Evolutionary conservation across 2,329 filamentous ascomycete genomes (phyloP), one percentile per base, ranked within the genome.

Genomic region (Aspergillus sp.): DNA sequence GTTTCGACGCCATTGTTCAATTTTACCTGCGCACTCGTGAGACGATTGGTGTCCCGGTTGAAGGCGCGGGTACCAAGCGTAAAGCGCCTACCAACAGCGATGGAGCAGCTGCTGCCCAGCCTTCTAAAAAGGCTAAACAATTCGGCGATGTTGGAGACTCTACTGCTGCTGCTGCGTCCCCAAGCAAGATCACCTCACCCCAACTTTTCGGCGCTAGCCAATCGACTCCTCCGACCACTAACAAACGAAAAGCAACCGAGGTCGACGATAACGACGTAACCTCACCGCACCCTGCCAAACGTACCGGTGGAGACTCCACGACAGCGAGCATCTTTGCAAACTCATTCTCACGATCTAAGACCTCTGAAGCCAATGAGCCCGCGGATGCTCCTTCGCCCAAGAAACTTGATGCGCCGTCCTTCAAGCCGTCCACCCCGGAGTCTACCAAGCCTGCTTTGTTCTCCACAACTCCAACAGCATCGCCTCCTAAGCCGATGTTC

Each of bases 21-120:
- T 72, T 72, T 52, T 79, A 78, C 58, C 62, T 75, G 51, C 69
- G 69, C 45, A 66, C 73, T 52, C 74, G 76, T 45, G 70, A 73
- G 17, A 68, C 69, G 2, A 68, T 78, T 47, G 74, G 73, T 31
- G 65, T 65, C 15, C 73, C 75, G 4, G 55, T 75, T 49, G 71
- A 66, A 5, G 55, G 43, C 1, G 57, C 59, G 21, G 62, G 61
- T 40, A 40, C 56, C 17, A 71, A 74, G 59, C 69, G 71, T 44
- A 73, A 73, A 61, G 54, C 59, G 17, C 24, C 45, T 9, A 62
- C 62, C 40, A 66, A 65, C 24, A 59, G 62, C 21, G 61, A 60
- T 41, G 55, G 60, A 44, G 15, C 52, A 40, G 58, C 56, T 7
- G 57, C 66, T 15, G 57, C 37, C 12, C 49, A 52, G 15, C 21